A percentile compares a stretch with the other conserved stretches of the same genome.
Conservation (phyloP, 1,284 basidiomycete species). For the Trichosporon faecale region DNA sequence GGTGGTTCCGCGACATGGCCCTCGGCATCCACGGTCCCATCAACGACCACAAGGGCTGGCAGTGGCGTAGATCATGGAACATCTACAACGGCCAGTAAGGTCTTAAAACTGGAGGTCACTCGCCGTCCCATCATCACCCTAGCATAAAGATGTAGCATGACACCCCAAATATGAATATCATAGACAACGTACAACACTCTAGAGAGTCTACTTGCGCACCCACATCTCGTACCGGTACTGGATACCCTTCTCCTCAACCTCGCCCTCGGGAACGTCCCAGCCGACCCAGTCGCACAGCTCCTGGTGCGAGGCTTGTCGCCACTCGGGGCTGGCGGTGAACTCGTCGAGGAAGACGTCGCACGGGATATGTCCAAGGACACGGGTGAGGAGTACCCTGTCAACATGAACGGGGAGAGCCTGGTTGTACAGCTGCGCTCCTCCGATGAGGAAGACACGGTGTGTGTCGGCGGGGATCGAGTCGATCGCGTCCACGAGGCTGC, state of each 20-base stretch:
- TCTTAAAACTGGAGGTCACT: neutral
- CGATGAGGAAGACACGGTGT: constrained; percentile 70
- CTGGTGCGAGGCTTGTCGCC: constrained; percentile 62
- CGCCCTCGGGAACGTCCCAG: constrained; percentile 69
- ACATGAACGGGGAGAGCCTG: constrained; percentile 63
- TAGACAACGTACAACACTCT: constrained; percentile 13
- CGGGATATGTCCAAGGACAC: constrained; percentile 65
- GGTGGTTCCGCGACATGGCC: constrained; percentile 87
- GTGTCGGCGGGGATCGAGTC: constrained; percentile 21
- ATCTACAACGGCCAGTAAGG: constrained; percentile 30
- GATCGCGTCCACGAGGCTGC: constrained; percentile 43
- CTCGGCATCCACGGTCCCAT: constrained; percentile 86
- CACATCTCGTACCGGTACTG: constrained; percentile 92
- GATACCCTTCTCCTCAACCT: constrained; percentile 74
- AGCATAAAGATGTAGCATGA: constrained; percentile 9
- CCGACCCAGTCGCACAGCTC: constrained; percentile 72
- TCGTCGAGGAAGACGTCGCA: constrained; percentile 88
- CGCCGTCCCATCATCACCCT: neutral
- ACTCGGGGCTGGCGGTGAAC: constrained; percentile 57
- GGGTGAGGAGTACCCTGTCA: constrained; percentile 81
- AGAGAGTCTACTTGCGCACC: constrained; percentile 54
- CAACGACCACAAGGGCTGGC: constrained; percentile 69
- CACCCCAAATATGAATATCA: constrained; percentile 12
- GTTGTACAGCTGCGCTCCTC: constrained; percentile 80
- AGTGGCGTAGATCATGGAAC: constrained; percentile 62